A percentile compares a stretch with the other conserved stretches of the same genome.
phyloP scores from a whole-genome alignment of 148 eudicot genomes.

The Persicaria maculosa region DNA sequence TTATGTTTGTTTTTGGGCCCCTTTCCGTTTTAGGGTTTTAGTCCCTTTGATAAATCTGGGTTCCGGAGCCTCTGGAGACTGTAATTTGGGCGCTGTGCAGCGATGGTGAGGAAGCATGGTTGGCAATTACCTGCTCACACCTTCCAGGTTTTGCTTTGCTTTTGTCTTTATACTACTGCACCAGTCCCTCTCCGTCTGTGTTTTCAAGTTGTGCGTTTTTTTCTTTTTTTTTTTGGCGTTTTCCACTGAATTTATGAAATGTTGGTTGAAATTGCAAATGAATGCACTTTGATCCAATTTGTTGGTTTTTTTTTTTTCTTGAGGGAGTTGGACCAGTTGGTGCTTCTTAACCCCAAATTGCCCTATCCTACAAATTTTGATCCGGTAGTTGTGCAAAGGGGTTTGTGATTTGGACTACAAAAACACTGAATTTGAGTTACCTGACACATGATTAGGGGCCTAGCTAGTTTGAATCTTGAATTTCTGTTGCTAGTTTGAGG shows the following conservation, averaged over 20 bases:
- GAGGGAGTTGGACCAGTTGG: slow-evolving; percentile 9
- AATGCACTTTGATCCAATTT: background rate
- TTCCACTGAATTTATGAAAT: background rate
- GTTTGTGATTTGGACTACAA: background rate
- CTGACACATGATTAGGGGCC: background rate
- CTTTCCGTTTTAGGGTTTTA: slow-evolving; percentile 8
- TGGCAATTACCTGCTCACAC: slow-evolving; percentile 98
- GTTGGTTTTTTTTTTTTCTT: background rate
- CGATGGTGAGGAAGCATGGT: slow-evolving; percentile 92
- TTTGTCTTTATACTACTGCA: slow-evolving; percentile 1
- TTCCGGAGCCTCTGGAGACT: background rate
- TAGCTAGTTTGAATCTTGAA: background rate
- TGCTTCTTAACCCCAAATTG: background rate
- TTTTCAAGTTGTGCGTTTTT: background rate
- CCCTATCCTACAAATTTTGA: background rate
- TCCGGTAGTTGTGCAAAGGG: background rate
- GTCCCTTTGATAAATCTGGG: background rate
- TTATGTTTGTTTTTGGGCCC: background rate
- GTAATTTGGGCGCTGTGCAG: slow-evolving; percentile 16
- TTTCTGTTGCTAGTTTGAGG: background rate
- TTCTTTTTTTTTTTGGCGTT: background rate
- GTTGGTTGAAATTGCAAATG: slow-evolving; percentile 1
- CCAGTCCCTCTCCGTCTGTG: background rate
- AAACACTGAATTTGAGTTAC: background rate
- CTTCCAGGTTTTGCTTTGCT: slow-evolving; percentile 54